phyloP scores from a whole-genome alignment of 495 filamentous ascomycete genomes.

The Penicillium antarcticum region DNA sequence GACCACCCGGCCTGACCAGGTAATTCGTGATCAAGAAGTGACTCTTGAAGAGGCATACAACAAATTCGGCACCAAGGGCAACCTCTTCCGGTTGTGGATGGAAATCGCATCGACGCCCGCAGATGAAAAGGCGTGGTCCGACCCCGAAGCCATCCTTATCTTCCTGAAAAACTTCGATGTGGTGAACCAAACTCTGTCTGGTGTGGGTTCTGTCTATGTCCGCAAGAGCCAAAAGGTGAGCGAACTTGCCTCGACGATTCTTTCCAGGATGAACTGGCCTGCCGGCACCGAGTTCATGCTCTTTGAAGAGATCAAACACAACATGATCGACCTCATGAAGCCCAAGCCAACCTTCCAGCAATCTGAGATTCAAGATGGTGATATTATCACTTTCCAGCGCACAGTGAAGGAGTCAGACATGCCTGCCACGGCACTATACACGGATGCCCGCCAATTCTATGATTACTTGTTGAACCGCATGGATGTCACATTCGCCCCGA shows the following conservation, averaged over 20 bases:
- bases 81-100: constrained; percentile 79
- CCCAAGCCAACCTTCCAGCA: constrained; percentile 81
- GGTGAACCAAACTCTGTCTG: constrained; percentile 67
- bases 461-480: constrained; percentile 87
- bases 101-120: constrained; percentile 67
- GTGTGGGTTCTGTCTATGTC: constrained; percentile 79
- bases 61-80: constrained; percentile 66
- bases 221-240: constrained; percentile 80
- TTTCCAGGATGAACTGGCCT: constrained; percentile 86
- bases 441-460: constrained; percentile 80
- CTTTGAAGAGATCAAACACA: constrained; percentile 97
- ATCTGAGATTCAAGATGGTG: constrained; percentile 94
- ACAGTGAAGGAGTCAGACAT: constrained; percentile 59
- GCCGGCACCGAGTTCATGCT: constrained; percentile 57
- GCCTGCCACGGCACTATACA: constrained; percentile 41
- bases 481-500: constrained; percentile 52
- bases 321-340: constrained; percentile 95
- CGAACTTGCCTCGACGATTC: constrained; percentile 77
- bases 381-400: constrained; percentile 93
- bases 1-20: constrained; percentile 85
- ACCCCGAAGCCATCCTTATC: constrained; percentile 67
- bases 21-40: constrained; percentile 71
- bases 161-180: constrained; percentile 93
- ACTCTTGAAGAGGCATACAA: constrained; percentile 77
- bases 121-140: constrained; percentile 69